Percentiles rank a stretch among this genome's conserved stretches.
Conservation (phyloP, 2,329 filamentous ascomycete species). For the Epichloe glyceriae region DNA sequence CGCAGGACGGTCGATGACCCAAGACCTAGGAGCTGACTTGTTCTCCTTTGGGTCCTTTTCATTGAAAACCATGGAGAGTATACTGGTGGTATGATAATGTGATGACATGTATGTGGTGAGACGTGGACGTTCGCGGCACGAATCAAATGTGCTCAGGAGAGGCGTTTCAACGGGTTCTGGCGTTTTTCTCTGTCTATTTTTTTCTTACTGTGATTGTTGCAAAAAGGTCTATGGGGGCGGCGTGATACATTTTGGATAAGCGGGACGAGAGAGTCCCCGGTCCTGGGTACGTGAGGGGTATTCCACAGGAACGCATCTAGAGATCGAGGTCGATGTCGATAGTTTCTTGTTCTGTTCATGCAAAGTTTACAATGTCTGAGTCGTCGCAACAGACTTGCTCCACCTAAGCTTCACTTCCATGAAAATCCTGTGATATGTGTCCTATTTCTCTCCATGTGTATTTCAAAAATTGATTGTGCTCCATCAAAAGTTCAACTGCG, state of each 20-base stretch:
- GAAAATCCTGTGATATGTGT: neutral
- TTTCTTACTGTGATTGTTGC: neutral
- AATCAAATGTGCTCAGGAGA: neutral
- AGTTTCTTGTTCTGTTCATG: neutral
- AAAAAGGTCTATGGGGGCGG: neutral
- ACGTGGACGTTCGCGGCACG: neutral
- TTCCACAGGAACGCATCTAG: neutral
- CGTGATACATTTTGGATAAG: neutral
- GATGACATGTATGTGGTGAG: neutral
- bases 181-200: neutral
- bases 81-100: neutral
- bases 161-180: neutral
- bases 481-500: too few species aligned
- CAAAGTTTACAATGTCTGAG: neutral
- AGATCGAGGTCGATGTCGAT: neutral
- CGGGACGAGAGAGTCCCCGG: neutral
- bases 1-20: conserved; percentile 13
- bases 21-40: neutral
- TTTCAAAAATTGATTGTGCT: too few species aligned
- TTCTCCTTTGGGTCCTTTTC: neutral
- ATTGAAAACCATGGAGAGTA: neutral
- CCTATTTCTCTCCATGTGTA: too few species aligned
- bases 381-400: neutral
- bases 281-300: neutral
- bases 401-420: too few species aligned